These are phyloP conservation scores for Manihot esculenta DNA, from an alignment of 441 rosid genomes.

Conservation along the genomic window DNA sequence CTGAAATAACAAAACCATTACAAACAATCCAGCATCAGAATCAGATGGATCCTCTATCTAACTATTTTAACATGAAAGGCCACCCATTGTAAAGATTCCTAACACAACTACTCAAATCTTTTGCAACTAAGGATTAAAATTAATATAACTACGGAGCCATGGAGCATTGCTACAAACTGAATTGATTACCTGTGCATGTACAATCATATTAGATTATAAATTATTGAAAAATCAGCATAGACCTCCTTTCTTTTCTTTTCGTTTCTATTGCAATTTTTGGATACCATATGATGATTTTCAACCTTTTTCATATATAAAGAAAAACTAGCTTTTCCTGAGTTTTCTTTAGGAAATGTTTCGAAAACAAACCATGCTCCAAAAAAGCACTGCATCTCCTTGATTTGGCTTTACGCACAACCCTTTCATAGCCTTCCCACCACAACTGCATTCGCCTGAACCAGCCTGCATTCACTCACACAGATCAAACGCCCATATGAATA, in stretches of 20 bases:
- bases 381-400: slow-evolving; percentile 90
- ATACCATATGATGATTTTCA: too few relatives aligned
- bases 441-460: slow-evolving; percentile 76
- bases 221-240: too few relatives aligned
- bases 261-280: too few relatives aligned
- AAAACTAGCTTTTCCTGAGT: too few relatives aligned
- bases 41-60: background rate
- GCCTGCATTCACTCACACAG: slow-evolving; percentile 52
- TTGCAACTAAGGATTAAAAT: too few relatives aligned
- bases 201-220: too few relatives aligned
- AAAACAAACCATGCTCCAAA: slow-evolving; percentile 97
- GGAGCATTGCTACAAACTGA: too few relatives aligned
- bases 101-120: background rate
- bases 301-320: too few relatives aligned
- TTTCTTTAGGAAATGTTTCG: background rate
- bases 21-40: background rate
- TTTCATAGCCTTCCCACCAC: slow-evolving; percentile 77
- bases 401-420: slow-evolving; percentile 82
- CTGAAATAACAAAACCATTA: slow-evolving; percentile 36
- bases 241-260: too few relatives aligned
- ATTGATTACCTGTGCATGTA: too few relatives aligned
- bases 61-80: background rate
- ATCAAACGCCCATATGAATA: slow-evolving; percentile 1
- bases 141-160: too few relatives aligned
- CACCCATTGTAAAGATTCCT: background rate